phyloP scores from a whole-genome alignment of 164 flowering plant species.

The Liriodendron chinense region DNA sequence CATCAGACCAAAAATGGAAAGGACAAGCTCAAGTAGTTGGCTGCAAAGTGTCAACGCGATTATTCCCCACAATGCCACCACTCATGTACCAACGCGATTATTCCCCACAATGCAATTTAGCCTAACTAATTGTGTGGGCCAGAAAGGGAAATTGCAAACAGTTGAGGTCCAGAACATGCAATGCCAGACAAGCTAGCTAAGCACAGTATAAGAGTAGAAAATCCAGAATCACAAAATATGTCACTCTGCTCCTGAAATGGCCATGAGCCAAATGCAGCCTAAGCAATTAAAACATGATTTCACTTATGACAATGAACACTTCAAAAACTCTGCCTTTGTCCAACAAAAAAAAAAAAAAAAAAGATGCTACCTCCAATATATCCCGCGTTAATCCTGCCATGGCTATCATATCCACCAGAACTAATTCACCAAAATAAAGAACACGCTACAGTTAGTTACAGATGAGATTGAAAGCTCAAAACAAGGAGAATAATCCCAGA shows the following conservation, averaged over 20 bases:
- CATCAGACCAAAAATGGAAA: too few species aligned
- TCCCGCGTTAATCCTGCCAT: constrained; percentile 12
- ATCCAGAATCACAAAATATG: not conserved
- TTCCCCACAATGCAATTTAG: too few species aligned
- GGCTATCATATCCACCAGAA: constrained; percentile 24
- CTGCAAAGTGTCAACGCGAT: too few species aligned
- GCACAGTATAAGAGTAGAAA: not conserved
- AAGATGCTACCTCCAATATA: constrained; percentile 30
- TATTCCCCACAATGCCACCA: too few species aligned
- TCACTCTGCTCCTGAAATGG: not conserved
- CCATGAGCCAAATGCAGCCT: not conserved
- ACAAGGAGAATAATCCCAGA: not conserved
- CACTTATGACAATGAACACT: not conserved
- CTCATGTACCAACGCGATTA: too few species aligned
- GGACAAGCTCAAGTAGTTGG: too few species aligned
- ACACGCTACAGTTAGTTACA: constrained; percentile 7
- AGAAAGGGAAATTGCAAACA: too few species aligned
- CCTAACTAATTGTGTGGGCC: too few species aligned
- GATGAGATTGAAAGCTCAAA: not conserved
- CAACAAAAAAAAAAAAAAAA: not conserved
- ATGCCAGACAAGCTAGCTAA: too few species aligned
- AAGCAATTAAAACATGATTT: too few species aligned
- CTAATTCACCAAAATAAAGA: constrained; percentile 12
- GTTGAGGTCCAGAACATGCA: too few species aligned
- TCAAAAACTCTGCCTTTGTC: not conserved